Percentiles rank a stretch among this genome's conserved stretches.
Conservation (phyloP, 768 basidiomycete species). For the Xanthoconium purpureum region DNA sequence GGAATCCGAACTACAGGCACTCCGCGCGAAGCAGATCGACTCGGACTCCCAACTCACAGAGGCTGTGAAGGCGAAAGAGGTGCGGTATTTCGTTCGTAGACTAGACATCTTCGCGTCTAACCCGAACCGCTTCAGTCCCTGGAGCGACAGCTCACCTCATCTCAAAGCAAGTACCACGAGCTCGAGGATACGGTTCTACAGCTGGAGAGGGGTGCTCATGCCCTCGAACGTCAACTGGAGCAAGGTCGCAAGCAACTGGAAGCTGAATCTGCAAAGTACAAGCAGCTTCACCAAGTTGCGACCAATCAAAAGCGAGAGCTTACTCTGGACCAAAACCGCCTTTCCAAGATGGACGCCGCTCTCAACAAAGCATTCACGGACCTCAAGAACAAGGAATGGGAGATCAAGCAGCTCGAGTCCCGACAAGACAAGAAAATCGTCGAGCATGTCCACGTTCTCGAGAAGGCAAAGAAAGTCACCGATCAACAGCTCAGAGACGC, state of each 20-base stretch:
- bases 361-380: conserved; percentile 79
- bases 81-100: conserved; percentile 31
- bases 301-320: conserved; percentile 69
- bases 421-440: conserved; percentile 97
- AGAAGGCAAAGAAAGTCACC: conserved; percentile 92
- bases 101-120: not conserved
- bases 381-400: conserved; percentile 78
- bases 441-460: conserved; percentile 94
- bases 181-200: conserved; percentile 87
- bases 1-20: conserved; percentile 69
- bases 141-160: conserved; percentile 70
- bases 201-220: conserved; percentile 77
- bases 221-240: conserved; percentile 72
- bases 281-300: conserved; percentile 66
- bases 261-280: conserved; percentile 65
- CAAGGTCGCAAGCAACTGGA: conserved; percentile 69
- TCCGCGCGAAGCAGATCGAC: conserved; percentile 69
- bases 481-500: conserved; percentile 87
- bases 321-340: conserved; percentile 61
- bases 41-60: conserved; percentile 62
- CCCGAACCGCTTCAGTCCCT: conserved; percentile 48
- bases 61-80: conserved; percentile 68
- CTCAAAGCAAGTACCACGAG: conserved; percentile 75
- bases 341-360: conserved; percentile 72
- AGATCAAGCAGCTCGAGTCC: conserved; percentile 80